A percentile compares a stretch with the other conserved stretches of the same genome.
phyloP scores from a whole-genome alignment of 73 alveolate genomes.

The Symbiodinium pilosum region DNA sequence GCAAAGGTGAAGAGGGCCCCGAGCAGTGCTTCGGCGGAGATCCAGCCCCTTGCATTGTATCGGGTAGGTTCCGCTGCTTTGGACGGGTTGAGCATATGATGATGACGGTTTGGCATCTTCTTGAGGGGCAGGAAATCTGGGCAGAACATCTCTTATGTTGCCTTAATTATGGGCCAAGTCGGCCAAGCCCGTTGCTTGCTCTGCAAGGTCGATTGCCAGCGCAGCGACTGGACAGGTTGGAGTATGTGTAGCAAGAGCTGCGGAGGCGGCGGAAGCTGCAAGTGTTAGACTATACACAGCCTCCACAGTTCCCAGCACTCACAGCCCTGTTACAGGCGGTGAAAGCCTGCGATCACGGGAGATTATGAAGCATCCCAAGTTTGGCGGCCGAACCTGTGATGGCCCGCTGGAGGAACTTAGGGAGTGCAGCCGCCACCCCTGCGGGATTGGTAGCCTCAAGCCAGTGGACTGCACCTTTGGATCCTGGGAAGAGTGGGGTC shows the following conservation, averaged over 20 bases:
- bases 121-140: too few relatives aligned
- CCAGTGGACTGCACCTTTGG: constrained; percentile 66
- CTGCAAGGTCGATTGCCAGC: constrained; percentile 72
- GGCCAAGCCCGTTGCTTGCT: too few relatives aligned
- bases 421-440: constrained; percentile 89
- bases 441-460: constrained; percentile 36
- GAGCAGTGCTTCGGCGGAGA: constrained; percentile 71
- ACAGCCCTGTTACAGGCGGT: constrained; percentile 6
- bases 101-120: too few relatives aligned
- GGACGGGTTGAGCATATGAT: too few relatives aligned
- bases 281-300: background rate
- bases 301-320: too few relatives aligned
- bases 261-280: constrained; percentile 24
- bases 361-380: constrained; percentile 67
- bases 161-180: too few relatives aligned
- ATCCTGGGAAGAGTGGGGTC: constrained; percentile 69
- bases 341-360: constrained; percentile 57
- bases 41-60: constrained; percentile 15
- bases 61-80: too few relatives aligned
- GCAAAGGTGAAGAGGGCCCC: constrained; percentile 20
- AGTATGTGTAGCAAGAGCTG: constrained; percentile 78
- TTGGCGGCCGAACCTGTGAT: constrained; percentile 67
- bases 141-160: too few relatives aligned
- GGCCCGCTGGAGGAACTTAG: constrained; percentile 66
- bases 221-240: constrained; percentile 74